Base-by-base conservation (phyloP, 179 eudicot genomes). In the Pouteria campechiana region DNA sequence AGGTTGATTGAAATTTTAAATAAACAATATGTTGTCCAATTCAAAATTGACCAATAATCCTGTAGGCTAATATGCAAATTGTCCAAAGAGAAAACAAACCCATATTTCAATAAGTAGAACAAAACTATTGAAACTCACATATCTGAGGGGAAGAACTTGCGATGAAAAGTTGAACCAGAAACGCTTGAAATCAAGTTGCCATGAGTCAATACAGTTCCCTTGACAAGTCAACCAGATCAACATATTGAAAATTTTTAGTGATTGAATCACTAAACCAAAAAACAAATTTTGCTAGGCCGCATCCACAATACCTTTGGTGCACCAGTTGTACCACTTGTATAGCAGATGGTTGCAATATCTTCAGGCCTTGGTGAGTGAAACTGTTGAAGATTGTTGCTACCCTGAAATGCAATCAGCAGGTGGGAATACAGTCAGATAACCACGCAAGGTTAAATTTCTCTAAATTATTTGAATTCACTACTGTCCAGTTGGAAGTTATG, bases 261-360 rank as follows among this genome's bases (percentile, higher is more conserved):
- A 23, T 5, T 17, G 24, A 49, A 15, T 19, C 2, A 18, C 33
- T 25, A 15, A 37, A 37, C 6, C 15, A 18, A 0, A 36, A 35
- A 37, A 39, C 9, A 19, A 17, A 31, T 50, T 37, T 24, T 19
- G 38, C 29, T 6, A 22, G 8, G 15, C 5, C 13, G 21, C 5
- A 25, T 33, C 3, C 10, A 32, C 18, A 19, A 34, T 38, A 73
- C 79, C 79, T 73, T 73, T 10, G 79, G 79, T 25, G 79, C 69
- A 52, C 75, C 79, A 48, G 79, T 73, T 41, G 79, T 68, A 43
- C 79, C 79, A 40, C 79, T 73, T 44, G 79, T 73, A 50, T 73
- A 73, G 57, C 75, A 68, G 57, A 73, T 61, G 15, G 79, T 73
- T 33, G 75, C 79, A 57, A 61, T 32, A 65, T 64, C 79, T 24